Percentiles rank a stretch among this genome's conserved stretches.
phyloP scores from a whole-genome alignment of 371 early-diverging fungal genomes.

The Circinella umbellata region DNA sequence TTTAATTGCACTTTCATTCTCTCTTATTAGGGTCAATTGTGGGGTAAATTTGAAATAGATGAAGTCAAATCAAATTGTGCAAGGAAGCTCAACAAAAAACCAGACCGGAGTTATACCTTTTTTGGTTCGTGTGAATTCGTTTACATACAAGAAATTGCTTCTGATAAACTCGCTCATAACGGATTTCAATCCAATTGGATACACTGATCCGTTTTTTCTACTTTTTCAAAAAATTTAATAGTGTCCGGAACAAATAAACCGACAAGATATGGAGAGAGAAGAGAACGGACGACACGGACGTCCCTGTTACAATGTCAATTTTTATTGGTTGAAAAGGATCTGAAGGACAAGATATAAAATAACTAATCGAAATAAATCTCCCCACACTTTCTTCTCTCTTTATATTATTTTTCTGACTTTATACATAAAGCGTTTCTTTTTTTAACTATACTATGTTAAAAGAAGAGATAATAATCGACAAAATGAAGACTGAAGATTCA shows the following conservation, averaged over 20 bases:
- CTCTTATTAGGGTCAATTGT: neutral
- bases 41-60: neutral
- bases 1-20: too few relatives aligned
- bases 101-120: neutral
- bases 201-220: neutral
- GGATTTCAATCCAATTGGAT: conserved; percentile 11
- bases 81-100: neutral
- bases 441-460: too few relatives aligned
- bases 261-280: neutral
- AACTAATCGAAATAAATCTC: neutral
- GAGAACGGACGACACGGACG: too few relatives aligned
- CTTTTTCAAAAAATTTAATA: neutral
- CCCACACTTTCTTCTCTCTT: conserved; percentile 1
- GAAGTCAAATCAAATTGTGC: neutral
- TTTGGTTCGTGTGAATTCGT: neutral
- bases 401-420: too few relatives aligned
- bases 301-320: too few relatives aligned
- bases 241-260: neutral
- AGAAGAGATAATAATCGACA: neutral
- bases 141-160: neutral
- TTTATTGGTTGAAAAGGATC: neutral
- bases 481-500: conserved; percentile 4
- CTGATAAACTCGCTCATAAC: neutral
- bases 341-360: neutral
- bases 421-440: too few relatives aligned